Conservation (phyloP, 2,329 filamentous ascomycete genomes). For the Clonostachys rosea region DNA sequence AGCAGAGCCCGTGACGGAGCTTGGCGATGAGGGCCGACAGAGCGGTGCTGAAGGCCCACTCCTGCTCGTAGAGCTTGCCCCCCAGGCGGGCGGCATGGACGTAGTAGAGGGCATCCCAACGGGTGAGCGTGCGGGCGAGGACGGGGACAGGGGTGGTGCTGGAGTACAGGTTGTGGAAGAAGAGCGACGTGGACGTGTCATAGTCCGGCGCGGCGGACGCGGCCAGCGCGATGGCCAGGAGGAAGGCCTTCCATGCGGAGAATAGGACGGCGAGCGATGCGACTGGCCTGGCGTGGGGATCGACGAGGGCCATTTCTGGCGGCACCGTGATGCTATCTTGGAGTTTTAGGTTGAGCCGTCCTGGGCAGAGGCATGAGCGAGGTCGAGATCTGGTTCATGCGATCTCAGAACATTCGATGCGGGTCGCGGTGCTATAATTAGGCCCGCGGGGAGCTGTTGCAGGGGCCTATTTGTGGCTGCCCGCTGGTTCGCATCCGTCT, state of each 20-base stretch:
- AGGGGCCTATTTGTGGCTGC: too few species aligned
- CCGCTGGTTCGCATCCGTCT: too few species aligned
- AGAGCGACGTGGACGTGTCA: constrained; percentile 68
- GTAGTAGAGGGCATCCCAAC: constrained; percentile 83
- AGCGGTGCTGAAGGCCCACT: constrained; percentile 71
- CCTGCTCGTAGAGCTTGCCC: constrained; percentile 72
- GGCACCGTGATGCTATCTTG: too few species aligned
- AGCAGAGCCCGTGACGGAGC: constrained; percentile 19
- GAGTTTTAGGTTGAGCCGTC: background rate
- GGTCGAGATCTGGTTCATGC: background rate
- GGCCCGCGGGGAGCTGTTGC: too few species aligned
- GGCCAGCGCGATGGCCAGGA: constrained; percentile 56
- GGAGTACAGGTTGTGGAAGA: constrained; percentile 26
- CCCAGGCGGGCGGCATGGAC: constrained; percentile 49
- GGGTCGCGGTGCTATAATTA: too few species aligned
- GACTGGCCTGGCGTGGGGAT: constrained; percentile 10
- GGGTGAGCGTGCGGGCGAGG: constrained; percentile 51
- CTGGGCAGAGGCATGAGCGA: background rate
- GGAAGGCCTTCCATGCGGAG: constrained; percentile 59
- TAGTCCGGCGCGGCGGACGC: constrained; percentile 57
- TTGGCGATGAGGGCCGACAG: constrained; percentile 36
- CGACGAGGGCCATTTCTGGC: constrained; percentile 7
- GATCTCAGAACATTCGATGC: too few species aligned
- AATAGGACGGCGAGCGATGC: constrained; percentile 35
- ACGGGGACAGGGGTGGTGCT: constrained; percentile 25